phyloP scores from a whole-genome alignment of 2,329 filamentous ascomycete genomes.

The Westerdykella ornata region DNA sequence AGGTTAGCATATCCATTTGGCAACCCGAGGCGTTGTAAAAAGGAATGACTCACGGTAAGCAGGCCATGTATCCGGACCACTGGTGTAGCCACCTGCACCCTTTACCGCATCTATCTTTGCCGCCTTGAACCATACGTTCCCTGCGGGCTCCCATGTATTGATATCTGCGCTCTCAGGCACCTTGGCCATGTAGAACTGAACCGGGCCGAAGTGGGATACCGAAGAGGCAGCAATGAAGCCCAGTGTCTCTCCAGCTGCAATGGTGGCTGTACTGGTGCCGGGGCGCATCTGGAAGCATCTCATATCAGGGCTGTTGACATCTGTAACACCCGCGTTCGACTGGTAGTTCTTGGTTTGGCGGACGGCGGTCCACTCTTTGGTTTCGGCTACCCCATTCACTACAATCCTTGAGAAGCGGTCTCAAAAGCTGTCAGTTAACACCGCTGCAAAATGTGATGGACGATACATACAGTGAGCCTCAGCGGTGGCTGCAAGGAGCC shows the following conservation, averaged over 20 bases:
- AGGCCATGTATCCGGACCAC: constrained; percentile 22
- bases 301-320: constrained; percentile 44
- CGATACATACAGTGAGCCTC: constrained; percentile 18
- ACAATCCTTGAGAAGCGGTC: constrained; percentile 25
- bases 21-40: background rate
- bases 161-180: constrained; percentile 27
- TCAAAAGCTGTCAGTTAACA: background rate
- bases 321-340: constrained; percentile 45
- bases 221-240: constrained; percentile 41
- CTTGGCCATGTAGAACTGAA: constrained; percentile 52
- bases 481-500: constrained; percentile 13
- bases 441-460: background rate
- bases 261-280: constrained; percentile 39
- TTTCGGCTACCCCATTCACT: constrained; percentile 26
- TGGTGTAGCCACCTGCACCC: constrained; percentile 12
- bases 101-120: constrained; percentile 17
- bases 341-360: constrained; percentile 48
- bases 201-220: constrained; percentile 49
- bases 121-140: constrained; percentile 31
- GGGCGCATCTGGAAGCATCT: constrained; percentile 46
- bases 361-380: constrained; percentile 42
- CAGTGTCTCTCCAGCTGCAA: constrained; percentile 43
- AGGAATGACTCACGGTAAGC: constrained; percentile 32
- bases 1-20: background rate
- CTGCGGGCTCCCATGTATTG: constrained; percentile 23